Conservation (phyloP, 2,329 filamentous ascomycete genomes). For the Epichloe gansuensis region DNA sequence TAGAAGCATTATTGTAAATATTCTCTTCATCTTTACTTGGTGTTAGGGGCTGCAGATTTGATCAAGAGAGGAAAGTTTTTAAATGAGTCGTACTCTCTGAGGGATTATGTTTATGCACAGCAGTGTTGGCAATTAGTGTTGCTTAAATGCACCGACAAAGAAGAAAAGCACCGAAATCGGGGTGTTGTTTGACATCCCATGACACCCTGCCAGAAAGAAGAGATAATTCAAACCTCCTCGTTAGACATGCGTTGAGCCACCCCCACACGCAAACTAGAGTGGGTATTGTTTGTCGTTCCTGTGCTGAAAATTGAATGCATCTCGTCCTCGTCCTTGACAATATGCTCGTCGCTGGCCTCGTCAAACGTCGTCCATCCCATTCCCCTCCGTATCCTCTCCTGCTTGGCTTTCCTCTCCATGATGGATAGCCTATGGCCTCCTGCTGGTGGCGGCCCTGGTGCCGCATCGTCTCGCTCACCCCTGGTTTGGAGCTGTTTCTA, state of each 20-base stretch:
- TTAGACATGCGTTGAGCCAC: not conserved
- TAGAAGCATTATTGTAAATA: too few relatives aligned
- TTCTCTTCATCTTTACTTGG: too few relatives aligned
- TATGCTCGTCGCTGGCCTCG: constrained; percentile 21
- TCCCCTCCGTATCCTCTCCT: constrained; percentile 10
- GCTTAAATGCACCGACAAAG: too few relatives aligned
- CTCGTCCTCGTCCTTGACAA: constrained; percentile 10
- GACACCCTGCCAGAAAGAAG: too few relatives aligned
- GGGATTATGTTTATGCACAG: too few relatives aligned
- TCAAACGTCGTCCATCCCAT: constrained; percentile 9
- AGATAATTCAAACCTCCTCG: not conserved
- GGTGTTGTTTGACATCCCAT: too few relatives aligned
- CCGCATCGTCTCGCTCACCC: not conserved
- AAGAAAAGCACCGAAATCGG: too few relatives aligned
- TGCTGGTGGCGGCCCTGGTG: not conserved
- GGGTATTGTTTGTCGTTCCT: not conserved
- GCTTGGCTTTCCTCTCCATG: constrained; percentile 7
- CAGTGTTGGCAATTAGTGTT: too few relatives aligned
- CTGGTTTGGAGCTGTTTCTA: not conserved
- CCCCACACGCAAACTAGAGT: not conserved
- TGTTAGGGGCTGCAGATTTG: too few relatives aligned
- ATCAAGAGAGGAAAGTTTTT: too few relatives aligned
- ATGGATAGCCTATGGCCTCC: not conserved
- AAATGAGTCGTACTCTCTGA: too few relatives aligned
- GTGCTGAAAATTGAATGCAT: not conserved